These are phyloP conservation scores for Bipolaris zeicola DNA, from an alignment of 2,329 filamentous ascomycete species.

Conservation along the genomic window DNA sequence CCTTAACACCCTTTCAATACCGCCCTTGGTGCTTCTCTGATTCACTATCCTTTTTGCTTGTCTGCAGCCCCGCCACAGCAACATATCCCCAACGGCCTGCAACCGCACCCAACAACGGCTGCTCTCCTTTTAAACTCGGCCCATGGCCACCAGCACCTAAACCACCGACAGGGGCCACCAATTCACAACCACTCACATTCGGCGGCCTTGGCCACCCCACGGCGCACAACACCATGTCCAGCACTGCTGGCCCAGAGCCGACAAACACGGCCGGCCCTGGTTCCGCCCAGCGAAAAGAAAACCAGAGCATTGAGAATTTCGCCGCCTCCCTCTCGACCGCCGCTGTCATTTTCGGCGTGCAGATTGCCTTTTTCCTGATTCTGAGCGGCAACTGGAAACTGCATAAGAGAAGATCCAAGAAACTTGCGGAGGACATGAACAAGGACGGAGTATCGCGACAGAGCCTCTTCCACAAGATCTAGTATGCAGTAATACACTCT, in stretches of 20 bases:
- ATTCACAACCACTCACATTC: constrained; percentile 3
- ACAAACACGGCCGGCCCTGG: constrained; percentile 11
- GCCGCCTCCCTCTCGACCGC: constrained; percentile 45
- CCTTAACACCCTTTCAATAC: constrained; percentile 10
- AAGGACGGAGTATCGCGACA: constrained; percentile 32
- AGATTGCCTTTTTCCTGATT: constrained; percentile 42
- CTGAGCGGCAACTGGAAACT: constrained; percentile 48
- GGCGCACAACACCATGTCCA: constrained; percentile 13
- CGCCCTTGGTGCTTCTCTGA: constrained; percentile 4
- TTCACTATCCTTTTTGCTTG: constrained; percentile 5
- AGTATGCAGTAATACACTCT: constrained; percentile 28
- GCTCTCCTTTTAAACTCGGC: not conserved
- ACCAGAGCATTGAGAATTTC: constrained; percentile 47
- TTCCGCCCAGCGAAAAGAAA: constrained; percentile 20
- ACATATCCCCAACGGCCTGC: not conserved
- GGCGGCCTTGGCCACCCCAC: constrained; percentile 7
- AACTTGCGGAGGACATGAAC: constrained; percentile 20
- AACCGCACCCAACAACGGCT: constrained; percentile 5
- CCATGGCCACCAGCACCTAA: constrained; percentile 15
- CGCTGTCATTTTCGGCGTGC: constrained; percentile 44
- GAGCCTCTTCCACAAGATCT: constrained; percentile 47
- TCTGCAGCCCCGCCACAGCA: not conserved
- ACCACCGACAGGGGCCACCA: constrained; percentile 10
- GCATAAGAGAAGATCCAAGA: constrained; percentile 23
- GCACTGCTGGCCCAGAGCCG: constrained; percentile 2